Conservation (phyloP, 768 basidiomycete species). For the Naganishia friedmannii region DNA sequence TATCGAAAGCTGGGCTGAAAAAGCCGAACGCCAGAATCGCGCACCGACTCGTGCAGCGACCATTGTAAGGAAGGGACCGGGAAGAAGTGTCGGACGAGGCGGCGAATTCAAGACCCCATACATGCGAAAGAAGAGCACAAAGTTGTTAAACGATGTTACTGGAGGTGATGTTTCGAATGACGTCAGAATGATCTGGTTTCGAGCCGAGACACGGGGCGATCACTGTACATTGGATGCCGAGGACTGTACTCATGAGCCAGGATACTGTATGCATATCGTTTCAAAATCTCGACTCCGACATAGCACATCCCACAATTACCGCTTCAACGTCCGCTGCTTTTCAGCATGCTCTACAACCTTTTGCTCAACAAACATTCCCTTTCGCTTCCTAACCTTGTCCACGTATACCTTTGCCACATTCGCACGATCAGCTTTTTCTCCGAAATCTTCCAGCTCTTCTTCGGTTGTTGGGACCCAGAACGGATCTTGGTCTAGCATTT, state of each 20-base stretch:
- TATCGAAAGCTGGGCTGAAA: neutral
- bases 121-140: no score
- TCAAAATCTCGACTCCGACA: neutral
- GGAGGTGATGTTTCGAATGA: neutral
- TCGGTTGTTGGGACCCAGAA: constrained; percentile 98
- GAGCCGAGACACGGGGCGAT: neutral
- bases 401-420: constrained; percentile 93
- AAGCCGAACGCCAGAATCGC: neutral
- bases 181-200: neutral
- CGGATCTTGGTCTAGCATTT: constrained; percentile 87
- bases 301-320: constrained; percentile 20
- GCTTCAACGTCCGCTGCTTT: constrained; percentile 84
- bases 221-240: neutral
- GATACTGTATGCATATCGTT: neutral
- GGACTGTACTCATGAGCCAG: neutral
- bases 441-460: constrained; percentile 92
- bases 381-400: constrained; percentile 83
- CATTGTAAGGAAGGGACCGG: neutral
- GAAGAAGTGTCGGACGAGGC: no score
- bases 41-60: neutral
- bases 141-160: no score
- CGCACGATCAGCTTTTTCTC: constrained; percentile 86
- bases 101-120: no score
- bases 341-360: constrained; percentile 95
- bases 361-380: constrained; percentile 91